phyloP scores from a whole-genome alignment of 306 rosid genomes.

The Quercus glauca region DNA sequence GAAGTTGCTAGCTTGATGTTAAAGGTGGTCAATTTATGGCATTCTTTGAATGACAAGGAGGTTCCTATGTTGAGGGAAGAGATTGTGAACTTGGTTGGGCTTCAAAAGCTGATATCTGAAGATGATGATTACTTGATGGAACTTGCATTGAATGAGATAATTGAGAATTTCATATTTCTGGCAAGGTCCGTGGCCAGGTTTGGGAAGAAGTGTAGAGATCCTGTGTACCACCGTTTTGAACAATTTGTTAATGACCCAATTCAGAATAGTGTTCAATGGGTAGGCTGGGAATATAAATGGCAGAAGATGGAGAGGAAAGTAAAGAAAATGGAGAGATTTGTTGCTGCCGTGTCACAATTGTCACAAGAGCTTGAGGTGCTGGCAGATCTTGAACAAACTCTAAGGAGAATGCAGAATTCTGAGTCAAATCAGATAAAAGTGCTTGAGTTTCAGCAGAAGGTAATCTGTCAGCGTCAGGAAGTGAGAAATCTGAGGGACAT shows the following conservation, averaged over 20 bases:
- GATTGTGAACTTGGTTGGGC: slow-evolving; percentile 52
- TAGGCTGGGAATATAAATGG: slow-evolving; percentile 71
- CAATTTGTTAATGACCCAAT: slow-evolving; percentile 53
- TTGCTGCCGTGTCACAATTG: slow-evolving; percentile 45
- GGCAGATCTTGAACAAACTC: slow-evolving; percentile 53
- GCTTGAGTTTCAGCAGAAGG: slow-evolving; percentile 53
- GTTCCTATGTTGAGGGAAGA: slow-evolving; percentile 43
- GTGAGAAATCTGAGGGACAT: slow-evolving; percentile 52
- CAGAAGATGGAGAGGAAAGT: slow-evolving; percentile 81
- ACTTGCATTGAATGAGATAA: slow-evolving; percentile 64
- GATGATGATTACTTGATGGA: slow-evolving; percentile 57
- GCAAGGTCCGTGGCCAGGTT: slow-evolving; percentile 64
- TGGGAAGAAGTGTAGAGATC: slow-evolving; percentile 57
- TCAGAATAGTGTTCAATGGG: slow-evolving; percentile 42
- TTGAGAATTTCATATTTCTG: slow-evolving; percentile 45
- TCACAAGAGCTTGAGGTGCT: slow-evolving; percentile 63
- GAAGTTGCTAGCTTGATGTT: slow-evolving; percentile 79
- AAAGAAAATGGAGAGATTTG: slow-evolving; percentile 83
- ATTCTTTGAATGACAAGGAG: slow-evolving; percentile 52
- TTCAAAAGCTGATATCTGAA: slow-evolving; percentile 56
- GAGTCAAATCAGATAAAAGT: slow-evolving; percentile 20
- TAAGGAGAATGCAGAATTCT: slow-evolving; percentile 49
- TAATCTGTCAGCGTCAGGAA: slow-evolving; percentile 60
- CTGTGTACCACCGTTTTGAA: slow-evolving; percentile 54
- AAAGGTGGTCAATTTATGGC: slow-evolving; percentile 70